Evolutionary conservation across 2,329 filamentous ascomycete genomes (phyloP).

Genomic region (Biscogniauxia marginata): DNA sequence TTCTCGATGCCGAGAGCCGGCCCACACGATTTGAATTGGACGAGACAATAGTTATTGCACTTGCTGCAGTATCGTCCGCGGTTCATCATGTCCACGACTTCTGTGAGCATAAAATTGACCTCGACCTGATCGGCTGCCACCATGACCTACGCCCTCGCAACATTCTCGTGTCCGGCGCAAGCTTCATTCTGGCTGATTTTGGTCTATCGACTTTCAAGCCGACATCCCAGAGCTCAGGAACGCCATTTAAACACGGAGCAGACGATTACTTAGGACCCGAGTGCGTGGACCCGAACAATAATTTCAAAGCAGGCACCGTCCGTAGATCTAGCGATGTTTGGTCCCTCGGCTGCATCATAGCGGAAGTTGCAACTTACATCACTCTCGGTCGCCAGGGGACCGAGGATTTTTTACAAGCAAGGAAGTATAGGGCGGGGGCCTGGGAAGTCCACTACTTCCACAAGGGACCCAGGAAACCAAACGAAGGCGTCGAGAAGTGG

Average conservation of each 20-base stretch:
- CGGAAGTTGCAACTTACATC: constrained; percentile 8
- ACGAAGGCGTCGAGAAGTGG: constrained; percentile 1
- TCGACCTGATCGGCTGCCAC: constrained; percentile 7
- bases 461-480: constrained; percentile 2
- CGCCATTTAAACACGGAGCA: constrained; percentile 1
- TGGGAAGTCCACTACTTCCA: constrained; percentile 8
- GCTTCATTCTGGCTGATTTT: constrained; percentile 10
- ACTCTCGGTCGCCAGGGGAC: neutral
- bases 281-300: constrained; percentile 1
- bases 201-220: constrained; percentile 6
- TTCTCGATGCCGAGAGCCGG: constrained; percentile 1
- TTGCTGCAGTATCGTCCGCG: constrained; percentile 1
- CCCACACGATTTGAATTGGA: neutral
- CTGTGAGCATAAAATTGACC: constrained; percentile 1
- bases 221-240: neutral
- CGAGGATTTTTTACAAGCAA: too few relatives aligned
- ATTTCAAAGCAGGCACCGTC: neutral
- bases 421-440: too few relatives aligned
- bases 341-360: constrained; percentile 10
- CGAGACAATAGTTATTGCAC: neutral
- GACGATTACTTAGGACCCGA: constrained; percentile 8
- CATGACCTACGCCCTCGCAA: constrained; percentile 10
- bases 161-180: constrained; percentile 3
- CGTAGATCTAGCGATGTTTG: constrained; percentile 4
- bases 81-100: constrained; percentile 6